Evolutionary conservation across 306 rosid genomes (phyloP), one percentile per base, ranked within the genome.

Genomic region (Trichosanthes cucumerina): DNA sequence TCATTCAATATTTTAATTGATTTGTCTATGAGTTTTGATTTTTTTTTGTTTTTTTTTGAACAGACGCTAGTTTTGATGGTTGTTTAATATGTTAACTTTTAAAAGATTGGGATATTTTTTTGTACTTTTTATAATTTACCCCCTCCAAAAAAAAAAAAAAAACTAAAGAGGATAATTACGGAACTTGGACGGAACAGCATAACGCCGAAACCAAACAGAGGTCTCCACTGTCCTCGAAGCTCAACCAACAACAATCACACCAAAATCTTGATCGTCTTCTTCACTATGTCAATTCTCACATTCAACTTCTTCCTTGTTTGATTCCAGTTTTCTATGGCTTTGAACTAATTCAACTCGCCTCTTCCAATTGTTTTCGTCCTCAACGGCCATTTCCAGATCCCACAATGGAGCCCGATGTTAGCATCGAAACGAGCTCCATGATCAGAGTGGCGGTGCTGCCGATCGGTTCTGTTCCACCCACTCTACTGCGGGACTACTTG

Each of bases 381-480:
- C 41, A 11, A 9, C 78, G 44, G 11, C 16, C 78, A 74, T 34
- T 11, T 53, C 47, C 79, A 60, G 80, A 87, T 81, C 81, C 74
- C 44, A 23, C 15, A 15, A 95, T 92, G 99, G 99, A 96, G 85
- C 98, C 99, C 46, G 98, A 91, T 78, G 98, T 89, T 49, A 91
- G 97, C 85, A 96, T 92, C 81, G 98, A 92, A 80, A 92, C 96
- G 43, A 88, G 93, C 65, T 84, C 93, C 52, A 89, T 84, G 88
- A 92, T 91, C 88, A 95, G 94, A 54, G 90, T 89, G 81, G 98
- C 99, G 43, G 98, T 96, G 60, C 84, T 91, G 6, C 99, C 99
- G 66, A 82, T 96, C 84, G 99, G 98, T 18, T 50, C 89, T 15
- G 89, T 92, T 3, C 96, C 98, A 9, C 76, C 92, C 64, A 82